Conservation (phyloP, 768 basidiomycete species). For the Termitomyces sp. region DNA sequence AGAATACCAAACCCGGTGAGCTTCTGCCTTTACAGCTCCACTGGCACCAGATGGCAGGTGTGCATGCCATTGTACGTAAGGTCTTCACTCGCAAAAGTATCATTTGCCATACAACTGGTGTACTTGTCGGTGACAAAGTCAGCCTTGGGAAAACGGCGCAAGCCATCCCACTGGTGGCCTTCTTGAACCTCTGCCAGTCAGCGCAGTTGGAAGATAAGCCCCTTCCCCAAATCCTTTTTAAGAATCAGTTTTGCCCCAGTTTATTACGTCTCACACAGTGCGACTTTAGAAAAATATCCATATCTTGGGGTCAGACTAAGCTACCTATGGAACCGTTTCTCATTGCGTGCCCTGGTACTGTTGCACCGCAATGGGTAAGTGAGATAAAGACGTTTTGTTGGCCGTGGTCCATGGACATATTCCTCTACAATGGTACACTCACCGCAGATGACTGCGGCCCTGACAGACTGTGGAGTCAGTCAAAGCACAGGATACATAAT, state of each 20-base stretch:
- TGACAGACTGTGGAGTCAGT: slow-evolving; percentile 9
- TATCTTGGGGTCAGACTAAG: slow-evolving; percentile 1
- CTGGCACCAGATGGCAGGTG: slow-evolving; percentile 25
- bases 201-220: background rate
- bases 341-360: slow-evolving; percentile 19
- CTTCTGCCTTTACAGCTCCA: slow-evolving; percentile 9
- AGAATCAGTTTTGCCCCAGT: background rate
- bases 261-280: background rate
- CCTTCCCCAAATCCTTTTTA: slow-evolving; percentile 3
- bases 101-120: slow-evolving; percentile 1
- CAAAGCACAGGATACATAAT: slow-evolving; percentile 10
- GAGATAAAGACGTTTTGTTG: slow-evolving; percentile 15
- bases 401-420: slow-evolving; percentile 19
- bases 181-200: slow-evolving; percentile 13
- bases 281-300: slow-evolving; percentile 12
- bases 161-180: slow-evolving; percentile 15
- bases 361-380: slow-evolving; percentile 18
- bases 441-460: slow-evolving; percentile 19
- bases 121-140: slow-evolving; percentile 26
- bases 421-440: slow-evolving; percentile 17
- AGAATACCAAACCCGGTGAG: background rate
- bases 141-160: slow-evolving; percentile 29
- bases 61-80: slow-evolving; percentile 17
- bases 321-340: slow-evolving; percentile 18
- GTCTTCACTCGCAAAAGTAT: slow-evolving; percentile 5